Conservation (phyloP, 2,329 filamentous ascomycete genomes). For the Helminthosporium solani region DNA sequence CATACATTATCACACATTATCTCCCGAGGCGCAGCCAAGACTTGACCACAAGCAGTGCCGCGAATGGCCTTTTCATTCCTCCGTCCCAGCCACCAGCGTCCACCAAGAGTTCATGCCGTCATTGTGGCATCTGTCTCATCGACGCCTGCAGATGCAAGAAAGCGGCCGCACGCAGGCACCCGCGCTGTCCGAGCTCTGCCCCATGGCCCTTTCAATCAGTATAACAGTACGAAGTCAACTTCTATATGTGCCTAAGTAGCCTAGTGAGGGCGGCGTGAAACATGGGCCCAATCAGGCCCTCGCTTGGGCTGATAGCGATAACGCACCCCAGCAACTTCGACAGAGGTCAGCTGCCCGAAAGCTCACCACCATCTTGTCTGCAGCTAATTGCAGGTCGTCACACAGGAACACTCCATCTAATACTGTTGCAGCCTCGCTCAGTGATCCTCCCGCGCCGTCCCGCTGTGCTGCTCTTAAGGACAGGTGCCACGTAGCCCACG, state of each 20-base stretch:
- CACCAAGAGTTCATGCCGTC: conserved; percentile 9
- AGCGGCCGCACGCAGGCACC: conserved; percentile 6
- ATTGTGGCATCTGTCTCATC: conserved; percentile 5
- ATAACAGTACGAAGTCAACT: too few relatives aligned
- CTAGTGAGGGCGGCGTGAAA: not conserved
- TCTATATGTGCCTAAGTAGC: not conserved
- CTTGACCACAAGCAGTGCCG: not conserved
- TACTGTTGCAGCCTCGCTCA: conserved; percentile 27
- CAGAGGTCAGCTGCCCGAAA: conserved; percentile 6
- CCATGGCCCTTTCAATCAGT: too few relatives aligned
- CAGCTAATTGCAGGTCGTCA: conserved; percentile 32
- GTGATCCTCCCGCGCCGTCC: conserved; percentile 43
- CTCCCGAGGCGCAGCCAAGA: too few relatives aligned
- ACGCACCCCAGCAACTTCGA: conserved; percentile 1
- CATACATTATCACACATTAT: too few relatives aligned
- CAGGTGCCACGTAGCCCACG: conserved; percentile 36
- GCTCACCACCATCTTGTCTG: conserved; percentile 16
- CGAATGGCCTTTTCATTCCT: not conserved
- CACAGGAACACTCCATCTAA: conserved; percentile 21
- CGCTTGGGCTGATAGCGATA: conserved; percentile 16
- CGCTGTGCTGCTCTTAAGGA: conserved; percentile 34
- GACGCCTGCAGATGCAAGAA: conserved; percentile 8
- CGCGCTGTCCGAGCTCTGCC: conserved; percentile 4
- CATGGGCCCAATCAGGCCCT: conserved; percentile 3
- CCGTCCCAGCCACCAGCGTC: too few relatives aligned